phyloP scores from a whole-genome alignment of 192 early-diverging fungal genomes.

The Linnemannia exigua region DNA sequence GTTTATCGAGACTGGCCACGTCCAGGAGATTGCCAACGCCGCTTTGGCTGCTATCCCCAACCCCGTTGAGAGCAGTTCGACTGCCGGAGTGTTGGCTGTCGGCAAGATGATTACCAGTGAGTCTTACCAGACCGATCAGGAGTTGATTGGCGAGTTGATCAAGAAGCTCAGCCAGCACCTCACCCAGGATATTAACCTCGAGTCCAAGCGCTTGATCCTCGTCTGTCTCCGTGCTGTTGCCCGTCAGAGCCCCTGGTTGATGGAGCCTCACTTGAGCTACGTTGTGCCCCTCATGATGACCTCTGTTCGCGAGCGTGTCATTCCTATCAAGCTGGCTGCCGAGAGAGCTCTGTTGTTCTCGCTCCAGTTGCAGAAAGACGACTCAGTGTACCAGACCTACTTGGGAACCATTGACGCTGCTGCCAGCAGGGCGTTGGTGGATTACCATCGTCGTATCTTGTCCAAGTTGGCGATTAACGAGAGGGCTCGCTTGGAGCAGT shows the following conservation, averaged over 20 bases:
- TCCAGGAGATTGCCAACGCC: conserved; percentile 52
- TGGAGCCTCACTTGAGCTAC: conserved; percentile 64
- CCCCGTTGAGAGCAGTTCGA: conserved; percentile 57
- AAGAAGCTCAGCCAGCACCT: conserved; percentile 43
- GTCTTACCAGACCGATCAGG: conserved; percentile 61
- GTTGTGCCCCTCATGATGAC: conserved; percentile 79
- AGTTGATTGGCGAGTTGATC: conserved; percentile 47
- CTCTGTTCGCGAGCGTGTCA: conserved; percentile 82
- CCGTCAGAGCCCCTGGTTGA: conserved; percentile 57
- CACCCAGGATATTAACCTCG: conserved; percentile 39
- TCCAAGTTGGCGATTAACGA: conserved; percentile 61
- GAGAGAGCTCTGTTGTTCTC: conserved; percentile 85
- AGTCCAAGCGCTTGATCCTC: conserved; percentile 59
- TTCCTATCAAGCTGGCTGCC: conserved; percentile 88
- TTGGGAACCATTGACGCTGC: conserved; percentile 62
- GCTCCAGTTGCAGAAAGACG: conserved; percentile 73
- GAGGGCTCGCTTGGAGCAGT: conserved; percentile 39
- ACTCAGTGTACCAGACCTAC: conserved; percentile 55
- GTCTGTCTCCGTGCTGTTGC: conserved; percentile 53
- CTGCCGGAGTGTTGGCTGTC: conserved; percentile 65
- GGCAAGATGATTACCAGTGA: conserved; percentile 67
- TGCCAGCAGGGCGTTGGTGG: conserved; percentile 62
- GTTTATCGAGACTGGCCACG: conserved; percentile 56
- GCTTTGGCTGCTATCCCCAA: conserved; percentile 40
- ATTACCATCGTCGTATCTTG: conserved; percentile 75